Base-by-base conservation (phyloP, 768 basidiomycete genomes). In the Amanita thiersii region DNA sequence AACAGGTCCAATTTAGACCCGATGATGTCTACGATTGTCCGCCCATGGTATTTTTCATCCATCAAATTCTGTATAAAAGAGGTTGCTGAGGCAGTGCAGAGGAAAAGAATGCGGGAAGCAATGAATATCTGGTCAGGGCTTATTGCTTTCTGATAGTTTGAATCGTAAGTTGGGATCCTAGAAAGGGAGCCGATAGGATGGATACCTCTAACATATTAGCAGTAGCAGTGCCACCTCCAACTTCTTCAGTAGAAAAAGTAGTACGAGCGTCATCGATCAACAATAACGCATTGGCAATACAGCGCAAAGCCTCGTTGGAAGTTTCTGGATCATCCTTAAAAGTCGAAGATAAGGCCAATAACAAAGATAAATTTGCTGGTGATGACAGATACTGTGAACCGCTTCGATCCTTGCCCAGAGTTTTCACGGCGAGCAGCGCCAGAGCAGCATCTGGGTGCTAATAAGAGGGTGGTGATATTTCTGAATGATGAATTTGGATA, bases 251-350 rank as follows among this genome's bases (percentile, higher is more conserved):
- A 20, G 84, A 54, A 50, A 84, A 76, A 0, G 72, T 74, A 14
- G 57, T 53, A 38, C 87, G 74, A 2, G 80, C 78, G 10, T 60
- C 54, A 45, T 83, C 81, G 38, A 81, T 64, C 43, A 89, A 71
- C 14, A 90, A 70, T 2, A 91, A 59, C 0, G 85, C 74, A 56
- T 93, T 93, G 5, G 90, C 89, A 18, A 89, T 68, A 39, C 75
- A 86, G 41, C 83, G 70, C 33, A 89, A 64, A 1, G 84, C 82
- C 61, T 88, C 84, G 32, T 70, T 74, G 3, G 73, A 65, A 2
- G 79, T 80, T 9, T 80, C 79, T 2, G 56, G 54, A 29, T 77
- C 70, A 40, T 77, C 72, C 44, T 78, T 79, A 54, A 80, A 70
- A 4, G 68, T 56, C 4, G 62, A 56, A 6, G 77, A 68, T 5